phyloP scores from a whole-genome alignment of 352 stramenopile genomes.

The Phytophthora capsici region DNA sequence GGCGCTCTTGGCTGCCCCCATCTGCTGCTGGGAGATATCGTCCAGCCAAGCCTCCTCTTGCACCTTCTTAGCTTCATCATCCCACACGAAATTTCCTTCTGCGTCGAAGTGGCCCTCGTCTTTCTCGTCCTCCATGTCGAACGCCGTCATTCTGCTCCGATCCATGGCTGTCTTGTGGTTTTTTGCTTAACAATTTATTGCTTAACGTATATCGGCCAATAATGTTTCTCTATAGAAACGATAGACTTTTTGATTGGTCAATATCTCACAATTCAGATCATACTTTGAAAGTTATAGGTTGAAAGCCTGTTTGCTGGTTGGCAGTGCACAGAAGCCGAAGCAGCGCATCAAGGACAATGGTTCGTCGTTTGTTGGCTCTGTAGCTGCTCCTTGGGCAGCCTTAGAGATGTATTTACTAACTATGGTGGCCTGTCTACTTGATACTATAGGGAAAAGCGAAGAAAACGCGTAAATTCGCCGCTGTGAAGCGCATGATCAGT shows the following conservation, averaged over 20 bases:
- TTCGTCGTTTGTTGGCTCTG: neutral
- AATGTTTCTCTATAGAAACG: no score
- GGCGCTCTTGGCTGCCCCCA: slow-evolving; percentile 63
- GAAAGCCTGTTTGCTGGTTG: slow-evolving; percentile 22
- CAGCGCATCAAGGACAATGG: no score
- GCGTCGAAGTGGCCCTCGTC: slow-evolving; percentile 88
- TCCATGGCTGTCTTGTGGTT: slow-evolving; percentile 4
- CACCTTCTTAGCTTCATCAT: slow-evolving; percentile 73
- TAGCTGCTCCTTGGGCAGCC: neutral
- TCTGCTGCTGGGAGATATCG: slow-evolving; percentile 72
- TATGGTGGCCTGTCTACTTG: neutral
- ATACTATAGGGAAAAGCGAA: slow-evolving; percentile 95
- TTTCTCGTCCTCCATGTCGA: slow-evolving; percentile 88
- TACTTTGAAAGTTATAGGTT: no score
- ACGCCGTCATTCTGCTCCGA: slow-evolving; percentile 67
- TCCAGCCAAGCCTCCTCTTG: slow-evolving; percentile 89
- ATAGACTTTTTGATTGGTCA: no score
- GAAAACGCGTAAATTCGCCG: slow-evolving; percentile 98
- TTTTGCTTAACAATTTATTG: no score
- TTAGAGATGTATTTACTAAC: slow-evolving; percentile 7
- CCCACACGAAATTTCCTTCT: slow-evolving; percentile 83
- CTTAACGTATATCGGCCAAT: no score
- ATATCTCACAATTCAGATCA: no score
- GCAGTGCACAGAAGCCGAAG: slow-evolving; percentile 17
- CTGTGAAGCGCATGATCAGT: slow-evolving; percentile 98